Base-by-base conservation (phyloP, 2,329 filamentous ascomycete species). In the Penicillium sp. region DNA sequence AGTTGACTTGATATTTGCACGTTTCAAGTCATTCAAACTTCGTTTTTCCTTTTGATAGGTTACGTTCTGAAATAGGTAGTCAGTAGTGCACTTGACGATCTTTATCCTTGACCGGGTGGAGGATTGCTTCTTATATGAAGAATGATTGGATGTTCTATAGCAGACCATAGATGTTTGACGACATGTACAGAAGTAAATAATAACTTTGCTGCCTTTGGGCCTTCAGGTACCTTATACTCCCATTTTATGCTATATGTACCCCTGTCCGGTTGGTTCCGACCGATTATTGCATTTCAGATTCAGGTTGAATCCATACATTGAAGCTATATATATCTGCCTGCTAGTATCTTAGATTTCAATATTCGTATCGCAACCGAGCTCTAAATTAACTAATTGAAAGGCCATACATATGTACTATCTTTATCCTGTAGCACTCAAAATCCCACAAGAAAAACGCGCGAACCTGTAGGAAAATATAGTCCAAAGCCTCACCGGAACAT, bases 81-180 rank as follows among this genome's bases (percentile, higher is more conserved):
- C 11, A 33, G 4, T 4, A 13, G 5, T 31, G 10, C 1, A 15
- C 36, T 31, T 23, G 10, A 7, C 2, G 2, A n/a, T 33, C 8
- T 23, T 21, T 23, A 15, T 9, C 9, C 29, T 11, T 25, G 16
- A 21, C 11, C 8, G n/a, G 9, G 21, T 27, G 40, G 40, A 15
- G 19, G 39, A 36, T 36, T 36, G 31, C 11, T 45, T 34, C 21
- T 34, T 45, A 13, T 36, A 27, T 34, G 40, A 29, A 36, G 31
- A 23, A 23, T n/a, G 11, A 34, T 45, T 29, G 36, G 50, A 52
- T 27, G 31, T 21, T 25, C 19, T 46, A 46, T 29, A 46, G 7
- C 29, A 27, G 10, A 11, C 50, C 16, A n/a, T 19, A 3, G 1
- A n/a, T 33, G 39, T 50, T 33, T 25, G 29, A 34, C 49, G 27